Evolutionary conservation across 192 early-diverging fungal species (phyloP), one percentile per base, ranked within the genome.

Genomic region (Backusella westeae): DNA sequence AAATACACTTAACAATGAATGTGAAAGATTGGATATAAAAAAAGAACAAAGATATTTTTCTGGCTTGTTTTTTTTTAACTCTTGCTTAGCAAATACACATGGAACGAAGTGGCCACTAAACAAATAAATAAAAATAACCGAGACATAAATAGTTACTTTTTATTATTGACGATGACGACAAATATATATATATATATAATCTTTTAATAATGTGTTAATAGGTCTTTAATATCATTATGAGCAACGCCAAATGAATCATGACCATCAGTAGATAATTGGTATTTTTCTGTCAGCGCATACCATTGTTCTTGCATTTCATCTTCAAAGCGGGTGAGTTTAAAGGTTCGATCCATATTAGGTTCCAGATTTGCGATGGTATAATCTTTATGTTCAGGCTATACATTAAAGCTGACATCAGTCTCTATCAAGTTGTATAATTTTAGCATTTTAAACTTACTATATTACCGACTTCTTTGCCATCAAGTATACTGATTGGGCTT

Each of bases 261-360:
- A 3, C 23, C 23, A 63, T 29, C 41, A 0, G 19, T 49, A 5
- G 34, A 14, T 41, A 69, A 41, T 38, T 69, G 19, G 4, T 69
- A 69, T 69, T 69, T 69, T 2, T 35, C 21, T 39, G 21, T 69
- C 35, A 69, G 21, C 23, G 23, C 35, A 21, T 69, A n/a, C 68
- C 68, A 69, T 41, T 69, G 68, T 21, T 69, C 9, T 41, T 69
- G 68, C 68, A 69, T 69, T 36, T 41, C 68, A 36, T 69, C 36
- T 39, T 36, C 68, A 69, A 69, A 69, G 4, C 14, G 32, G 12
- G 56, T 63, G 26, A 29, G 56, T 29, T 29, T 63, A 63, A 63
- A 63, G 0, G 12, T 1, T 29, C 26, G 56, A 29, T 63, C 56
- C 21, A 63, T 63, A 63, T 29, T 10, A 29, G 56, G 23, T 32